These are phyloP conservation scores for Fusarium xyrophilum DNA, from an alignment of 2,329 filamentous ascomycete species.

Conservation along the genomic window DNA sequence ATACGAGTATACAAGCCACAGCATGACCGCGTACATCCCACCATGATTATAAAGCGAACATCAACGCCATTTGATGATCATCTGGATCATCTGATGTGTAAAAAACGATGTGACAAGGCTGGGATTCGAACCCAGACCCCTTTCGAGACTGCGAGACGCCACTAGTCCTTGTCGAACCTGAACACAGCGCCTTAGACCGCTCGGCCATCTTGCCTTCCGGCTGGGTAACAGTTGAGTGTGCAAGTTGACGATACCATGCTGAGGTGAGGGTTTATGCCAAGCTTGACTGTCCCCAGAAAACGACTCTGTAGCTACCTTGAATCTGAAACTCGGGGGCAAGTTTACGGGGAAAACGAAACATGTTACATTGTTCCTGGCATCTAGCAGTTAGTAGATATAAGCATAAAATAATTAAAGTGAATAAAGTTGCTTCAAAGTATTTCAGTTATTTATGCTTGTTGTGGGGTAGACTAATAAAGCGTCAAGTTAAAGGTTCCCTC, in stretches of 20 bases:
- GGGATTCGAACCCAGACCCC: slow-evolving; percentile 9
- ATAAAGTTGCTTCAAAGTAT: not conserved
- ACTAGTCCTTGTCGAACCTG: slow-evolving; percentile 20
- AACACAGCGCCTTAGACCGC: slow-evolving; percentile 30
- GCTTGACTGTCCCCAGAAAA: not conserved
- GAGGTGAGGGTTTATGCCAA: not conserved
- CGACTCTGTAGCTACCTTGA: not conserved
- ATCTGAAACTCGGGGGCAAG: slow-evolving; percentile 5
- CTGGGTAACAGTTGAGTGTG: not conserved
- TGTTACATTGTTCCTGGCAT: not conserved
- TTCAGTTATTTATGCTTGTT: not conserved
- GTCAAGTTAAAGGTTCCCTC: accelerated
- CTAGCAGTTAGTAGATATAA: not conserved
- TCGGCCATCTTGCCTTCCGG: slow-evolving; percentile 26
- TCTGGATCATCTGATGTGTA: not conserved
- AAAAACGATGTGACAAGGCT: slow-evolving; percentile 23
- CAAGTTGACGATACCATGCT: not conserved
- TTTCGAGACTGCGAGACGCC: slow-evolving; percentile 20
- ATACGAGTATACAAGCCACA: not conserved
- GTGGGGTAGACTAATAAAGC: too few relatives aligned
- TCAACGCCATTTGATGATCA: too few relatives aligned
- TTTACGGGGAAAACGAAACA: not conserved
- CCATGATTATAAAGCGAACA: not conserved
- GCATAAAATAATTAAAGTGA: not conserved
- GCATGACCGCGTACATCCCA: not conserved